These are phyloP conservation scores for Xylaria grammica DNA, from an alignment of 495 filamentous ascomycete genomes.

Conservation along the genomic window DNA sequence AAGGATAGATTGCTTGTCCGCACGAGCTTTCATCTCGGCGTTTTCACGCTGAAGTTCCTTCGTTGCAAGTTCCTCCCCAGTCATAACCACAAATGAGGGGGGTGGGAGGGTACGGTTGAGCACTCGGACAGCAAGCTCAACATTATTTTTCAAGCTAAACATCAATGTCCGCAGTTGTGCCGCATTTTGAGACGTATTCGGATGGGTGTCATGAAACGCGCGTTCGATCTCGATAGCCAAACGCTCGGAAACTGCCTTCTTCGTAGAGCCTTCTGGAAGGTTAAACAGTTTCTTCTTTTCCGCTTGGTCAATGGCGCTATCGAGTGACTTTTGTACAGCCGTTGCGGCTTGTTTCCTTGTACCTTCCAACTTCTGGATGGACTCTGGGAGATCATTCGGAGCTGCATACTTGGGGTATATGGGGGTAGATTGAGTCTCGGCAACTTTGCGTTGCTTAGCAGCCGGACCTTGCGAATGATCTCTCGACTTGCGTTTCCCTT, in stretches of 20 bases:
- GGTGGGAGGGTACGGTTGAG: conserved; percentile 72
- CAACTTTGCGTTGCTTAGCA: conserved; percentile 60
- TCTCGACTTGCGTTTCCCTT: conserved; percentile 45
- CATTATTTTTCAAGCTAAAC: conserved; percentile 86
- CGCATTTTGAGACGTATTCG: conserved; percentile 46
- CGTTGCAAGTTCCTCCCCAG: conserved; percentile 84
- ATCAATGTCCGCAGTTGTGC: conserved; percentile 61
- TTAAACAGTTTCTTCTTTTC: conserved; percentile 49
- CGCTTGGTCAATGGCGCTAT: conserved; percentile 41
- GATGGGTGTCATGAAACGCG: conserved; percentile 53
- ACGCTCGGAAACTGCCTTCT: conserved; percentile 46
- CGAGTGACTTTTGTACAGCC: conserved; percentile 50
- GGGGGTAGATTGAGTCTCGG: conserved; percentile 44
- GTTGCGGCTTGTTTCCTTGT: conserved; percentile 49
- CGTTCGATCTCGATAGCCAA: conserved; percentile 74
- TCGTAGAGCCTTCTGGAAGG: conserved; percentile 42
- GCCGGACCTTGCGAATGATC: conserved; percentile 42
- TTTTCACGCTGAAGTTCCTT: conserved; percentile 84
- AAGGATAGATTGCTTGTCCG: conserved; percentile 86
- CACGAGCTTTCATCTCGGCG: conserved; percentile 69
- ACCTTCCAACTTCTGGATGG: conserved; percentile 48
- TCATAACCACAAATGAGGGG: conserved; percentile 79
- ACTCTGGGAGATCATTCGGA: conserved; percentile 44
- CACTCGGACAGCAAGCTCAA: conserved; percentile 75
- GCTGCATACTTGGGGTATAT: conserved; percentile 41